Base-by-base conservation (phyloP, 352 stramenopile species). In the Phytophthora multivora region DNA sequence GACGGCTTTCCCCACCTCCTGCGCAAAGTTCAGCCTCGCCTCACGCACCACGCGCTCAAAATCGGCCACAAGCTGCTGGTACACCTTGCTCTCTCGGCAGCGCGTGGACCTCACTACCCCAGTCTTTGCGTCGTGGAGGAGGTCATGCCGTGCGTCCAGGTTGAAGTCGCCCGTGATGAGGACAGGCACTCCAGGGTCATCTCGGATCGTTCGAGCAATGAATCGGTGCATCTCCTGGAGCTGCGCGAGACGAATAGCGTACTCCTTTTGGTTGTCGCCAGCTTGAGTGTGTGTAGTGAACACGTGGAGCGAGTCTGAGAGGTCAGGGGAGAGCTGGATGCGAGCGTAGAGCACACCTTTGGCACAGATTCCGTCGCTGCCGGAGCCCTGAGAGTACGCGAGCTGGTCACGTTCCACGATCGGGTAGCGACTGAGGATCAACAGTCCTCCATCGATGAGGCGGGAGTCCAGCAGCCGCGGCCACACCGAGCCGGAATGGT, bases 251-350 rank as follows among this genome's bases (percentile, higher is more conserved):
- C 86, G 86, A 51, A 94, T 90, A 8, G 16, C 40, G 53, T 81
- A 86, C 45, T 84, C 73, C 3, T 59, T 63, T 11, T 54, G 16
- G 13, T 75, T 62, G 45, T 92, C 81, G 19, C 86, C 83, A 1
- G 86, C 83, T 61, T 94, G 79, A 12, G 86, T 94, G 58, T 94
- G 86, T n/a, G 86, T 94, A 26, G 81, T 91, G 54, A 94, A 94
- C n/a, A 94, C 80, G 43, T 91, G 82, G 19, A 93, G 63, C 30
- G 75, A 90, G 63, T 93, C 81, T 4, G 77, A 72, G 13, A 89
- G 58, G 41, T 89, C 77, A 2, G 78, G 76, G 3, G 82, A 89
- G 38, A 92, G 69, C 63, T 94, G 86, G 40, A 94, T 72, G 21
- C 80, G 82, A 31, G 86, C 83, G 57, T 91, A 91, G 5, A 91